Percentiles rank a stretch among this genome's conserved stretches.
These are phyloP conservation scores for Plasmodium cynomolgi DNA, from an alignment of 169 alveolate species.

Conservation along the genomic window DNA sequence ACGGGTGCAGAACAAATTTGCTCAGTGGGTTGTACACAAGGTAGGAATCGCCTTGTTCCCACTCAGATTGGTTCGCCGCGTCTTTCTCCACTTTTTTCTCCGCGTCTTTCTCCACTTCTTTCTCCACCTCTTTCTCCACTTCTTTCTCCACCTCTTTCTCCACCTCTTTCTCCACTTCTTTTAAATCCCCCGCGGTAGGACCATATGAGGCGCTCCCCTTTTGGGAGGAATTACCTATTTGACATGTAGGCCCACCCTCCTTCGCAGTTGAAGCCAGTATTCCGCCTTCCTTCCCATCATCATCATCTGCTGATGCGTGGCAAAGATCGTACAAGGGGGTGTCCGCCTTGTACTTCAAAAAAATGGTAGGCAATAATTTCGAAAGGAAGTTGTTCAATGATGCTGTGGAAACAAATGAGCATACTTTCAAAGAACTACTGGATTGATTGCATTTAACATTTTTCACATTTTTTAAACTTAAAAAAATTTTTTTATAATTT, in stretches of 20 bases:
- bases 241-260: neutral
- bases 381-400: slow-evolving; percentile 72
- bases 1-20: slow-evolving; percentile 62
- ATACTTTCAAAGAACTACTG: slow-evolving; percentile 30
- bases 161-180: neutral
- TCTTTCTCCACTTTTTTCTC: neutral
- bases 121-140: neutral
- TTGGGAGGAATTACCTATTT: neutral
- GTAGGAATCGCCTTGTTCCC: slow-evolving; percentile 20
- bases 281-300: neutral
- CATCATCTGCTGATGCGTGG: neutral
- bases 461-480: slow-evolving; percentile 61
- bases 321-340: slow-evolving; percentile 37
- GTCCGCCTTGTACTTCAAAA: slow-evolving; percentile 62
- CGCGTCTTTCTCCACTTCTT: neutral
- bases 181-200: neutral
- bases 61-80: neutral
- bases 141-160: neutral
- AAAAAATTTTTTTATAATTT: slow-evolving; percentile 40
- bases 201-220: neutral
- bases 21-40: slow-evolving; percentile 30
- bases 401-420: slow-evolving; percentile 68
- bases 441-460: slow-evolving; percentile 69
- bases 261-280: neutral
- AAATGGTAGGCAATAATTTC: slow-evolving; percentile 49